Base-by-base conservation (phyloP, 208 protist species). In the Trypanosoma melophagium region DNA sequence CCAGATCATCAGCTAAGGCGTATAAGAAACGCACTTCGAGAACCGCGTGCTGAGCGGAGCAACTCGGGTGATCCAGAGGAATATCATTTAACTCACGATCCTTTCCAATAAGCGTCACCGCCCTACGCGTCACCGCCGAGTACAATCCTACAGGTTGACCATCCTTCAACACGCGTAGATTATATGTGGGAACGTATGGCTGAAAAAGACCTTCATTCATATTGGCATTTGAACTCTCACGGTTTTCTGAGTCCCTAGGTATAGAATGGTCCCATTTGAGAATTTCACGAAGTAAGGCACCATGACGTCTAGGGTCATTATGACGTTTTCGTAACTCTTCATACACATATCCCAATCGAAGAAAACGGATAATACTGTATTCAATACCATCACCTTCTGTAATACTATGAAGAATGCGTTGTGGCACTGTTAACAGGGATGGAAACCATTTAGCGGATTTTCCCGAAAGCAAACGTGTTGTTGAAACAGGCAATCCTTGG, bases 11-110 rank as follows among this genome's bases (percentile, higher is more conserved):
- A 25, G 56, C 49, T 21, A 53, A 13, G 24, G 57, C 45, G 41
- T 66, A 66, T 22, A 70, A 60, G 64, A 95, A 95, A 14, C 78
- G 68, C 51, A 90, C 79, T 53, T 88, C 77, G 9, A 96, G 42
- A 0, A 76, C 81, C 9, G 90, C 90, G 72, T 96, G 90, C 60
- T 96, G 90, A 1, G 64, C 62, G 13, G 90, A 96, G 71, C 90
- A 96, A 65, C 85, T 91, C 0, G 80, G 80, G 79, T 96, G 90
- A 17, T 86, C 86, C 0, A 90, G 65, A 8, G 59, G 63, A 24
- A 92, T 70, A 61, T 96, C 87, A 60, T 83, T 89, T 22, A 91
- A 41, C 5, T 25, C 56, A 5, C 70, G 65, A 21, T 93, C 87
- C 41, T 85, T 89, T 0, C 90, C 90, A 2, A 90, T 16, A 9